A percentile compares a stretch with the other conserved stretches of the same genome.
Conservation (phyloP, 805 yeast genomes). For the Yamadazyma endophytica region DNA sequence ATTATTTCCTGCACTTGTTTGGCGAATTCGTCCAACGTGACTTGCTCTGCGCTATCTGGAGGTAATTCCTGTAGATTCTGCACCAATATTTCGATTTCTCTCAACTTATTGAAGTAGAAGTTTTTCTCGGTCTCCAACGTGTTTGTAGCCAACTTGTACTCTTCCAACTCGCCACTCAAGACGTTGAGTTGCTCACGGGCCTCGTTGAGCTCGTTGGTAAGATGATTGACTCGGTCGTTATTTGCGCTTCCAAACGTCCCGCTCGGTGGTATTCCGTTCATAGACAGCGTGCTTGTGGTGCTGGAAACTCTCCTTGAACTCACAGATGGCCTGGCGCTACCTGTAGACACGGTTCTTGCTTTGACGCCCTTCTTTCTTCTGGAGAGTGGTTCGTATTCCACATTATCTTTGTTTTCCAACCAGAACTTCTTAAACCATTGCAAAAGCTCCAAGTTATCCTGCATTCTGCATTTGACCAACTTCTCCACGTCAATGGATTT, state of each 20-base stretch:
- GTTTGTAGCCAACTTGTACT: constrained; percentile 56
- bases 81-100: constrained; percentile 81
- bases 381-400: constrained; percentile 56
- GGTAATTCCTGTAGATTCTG: no score
- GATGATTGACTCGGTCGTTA: constrained; percentile 4
- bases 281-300: constrained; percentile 4
- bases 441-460: constrained; percentile 88
- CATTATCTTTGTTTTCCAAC: constrained; percentile 64
- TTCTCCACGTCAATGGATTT: constrained; percentile 77
- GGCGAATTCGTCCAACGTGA: constrained; percentile 18
- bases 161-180: constrained; percentile 50
- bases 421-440: constrained; percentile 89
- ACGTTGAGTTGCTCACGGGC: constrained; percentile 36
- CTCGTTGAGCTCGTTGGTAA: constrained; percentile 44
- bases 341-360: constrained; percentile 3
- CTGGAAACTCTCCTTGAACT: constrained; percentile 4
- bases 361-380: constrained; percentile 15
- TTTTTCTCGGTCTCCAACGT: constrained; percentile 78
- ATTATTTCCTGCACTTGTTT: constrained; percentile 69
- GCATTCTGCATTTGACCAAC: constrained; percentile 81
- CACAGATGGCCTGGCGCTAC: constrained; percentile 6
- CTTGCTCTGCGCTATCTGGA: not conserved
- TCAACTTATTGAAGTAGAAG: constrained; percentile 82
- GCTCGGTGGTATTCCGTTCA: not conserved
- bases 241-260: no score